Evolutionary conservation across 306 rosid genomes (phyloP), one percentile per base, ranked within the genome.

Genomic region (Betula pendula): DNA sequence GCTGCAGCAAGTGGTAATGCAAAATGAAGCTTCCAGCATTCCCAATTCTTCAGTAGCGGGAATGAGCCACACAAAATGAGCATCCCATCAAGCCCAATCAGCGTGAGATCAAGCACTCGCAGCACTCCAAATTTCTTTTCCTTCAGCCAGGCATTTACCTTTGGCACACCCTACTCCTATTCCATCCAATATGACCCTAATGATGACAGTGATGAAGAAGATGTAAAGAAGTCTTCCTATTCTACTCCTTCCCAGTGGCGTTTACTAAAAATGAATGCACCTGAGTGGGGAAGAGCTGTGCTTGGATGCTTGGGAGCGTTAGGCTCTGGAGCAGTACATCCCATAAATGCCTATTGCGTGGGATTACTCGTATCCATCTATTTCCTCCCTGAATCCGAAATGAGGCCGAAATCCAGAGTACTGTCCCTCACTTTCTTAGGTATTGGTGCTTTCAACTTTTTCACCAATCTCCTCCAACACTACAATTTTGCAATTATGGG

Each of bases 251-350:
- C 96, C 4, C 91, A 85, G 15, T 86, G 90, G 94, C 87, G 90
- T 8, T 82, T 92, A 79, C 73, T 92, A 85, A 88, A 86, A 83
- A 88, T 90, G 88, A 94, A 86, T 68, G 83, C 87, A 60, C 96
- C 98, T n/a, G 98, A 94, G 76, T 89, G 89, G 93, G 84, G 79
- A 80, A 89, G 79, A 55, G 89, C 92, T 24, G 44, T 89, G 71
- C 89, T 94, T 71, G 98, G 98, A 82, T 80, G 90, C 81, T 63
- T 90, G 78, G 98, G 96, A 22, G 97, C 97, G 79, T 63, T 92
- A 62, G 95, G 91, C 59, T 92, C 98, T 12, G 92, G 95, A 75
- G 96, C 97, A 75, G 93, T 90, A 8, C 98, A 94, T 24, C 97
- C 98, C 4, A 44, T 89, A 38, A 92, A 94, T 72, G 97, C 97